Evolutionary conservation across 176 grass and related monocot genomes (phyloP).

Genomic region (Guadua angustifolia): DNA sequence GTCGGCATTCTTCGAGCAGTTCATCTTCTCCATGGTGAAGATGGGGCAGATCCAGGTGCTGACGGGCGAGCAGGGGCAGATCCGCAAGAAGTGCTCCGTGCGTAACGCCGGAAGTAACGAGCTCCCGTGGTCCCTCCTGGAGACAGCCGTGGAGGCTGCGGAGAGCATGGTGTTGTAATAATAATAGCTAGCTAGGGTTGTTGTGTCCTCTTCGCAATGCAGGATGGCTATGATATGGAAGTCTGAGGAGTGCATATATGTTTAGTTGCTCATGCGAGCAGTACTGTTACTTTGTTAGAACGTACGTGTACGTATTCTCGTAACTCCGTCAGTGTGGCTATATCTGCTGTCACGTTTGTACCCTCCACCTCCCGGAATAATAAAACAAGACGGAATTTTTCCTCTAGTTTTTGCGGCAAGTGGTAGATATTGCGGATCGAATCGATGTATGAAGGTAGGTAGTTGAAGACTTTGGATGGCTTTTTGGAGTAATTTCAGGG

Average conservation of each 20-base stretch:
- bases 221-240: not conserved
- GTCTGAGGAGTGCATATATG: no score
- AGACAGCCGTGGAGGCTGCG: constrained; percentile 10
- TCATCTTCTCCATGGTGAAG: constrained; percentile 42
- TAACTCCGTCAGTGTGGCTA: no score
- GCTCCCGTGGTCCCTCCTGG: constrained; percentile 28
- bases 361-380: no score
- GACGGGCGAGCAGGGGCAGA: constrained; percentile 46
- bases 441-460: no score
- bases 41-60: constrained; percentile 51
- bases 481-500: no score
- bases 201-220: no score
- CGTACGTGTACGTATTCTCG: not conserved
- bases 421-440: no score
- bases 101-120: not conserved
- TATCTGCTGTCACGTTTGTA: no score
- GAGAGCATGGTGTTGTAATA: not conserved
- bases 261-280: not conserved
- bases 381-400: no score
- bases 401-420: no score
- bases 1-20: constrained; percentile 47
- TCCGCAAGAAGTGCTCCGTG: constrained; percentile 55
- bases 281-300: not conserved
- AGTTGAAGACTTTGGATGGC: no score
- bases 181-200: no score